A percentile compares a stretch with the other conserved stretches of the same genome.
Evolutionary conservation across 2,329 filamentous ascomycete species (phyloP).

Genomic region (Fusarium sp.): DNA sequence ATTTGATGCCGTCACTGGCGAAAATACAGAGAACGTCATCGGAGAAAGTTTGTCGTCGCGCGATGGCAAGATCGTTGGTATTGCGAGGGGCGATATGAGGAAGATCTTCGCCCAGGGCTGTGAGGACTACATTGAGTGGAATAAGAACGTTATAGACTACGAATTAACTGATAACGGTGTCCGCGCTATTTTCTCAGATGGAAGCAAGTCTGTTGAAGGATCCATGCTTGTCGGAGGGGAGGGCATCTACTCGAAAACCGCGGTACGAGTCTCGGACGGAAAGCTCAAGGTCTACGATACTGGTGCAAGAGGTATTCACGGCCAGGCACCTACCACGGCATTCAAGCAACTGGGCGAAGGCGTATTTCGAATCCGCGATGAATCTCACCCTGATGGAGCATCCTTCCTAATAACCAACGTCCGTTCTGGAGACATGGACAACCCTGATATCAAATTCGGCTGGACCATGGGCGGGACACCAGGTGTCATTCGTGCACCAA

Average conservation of each 20-base stretch:
- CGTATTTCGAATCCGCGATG: slow-evolving; percentile 68
- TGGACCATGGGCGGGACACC: slow-evolving; percentile 72
- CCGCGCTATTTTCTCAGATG: slow-evolving; percentile 68
- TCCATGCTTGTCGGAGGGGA: slow-evolving; percentile 71
- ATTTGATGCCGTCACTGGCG: slow-evolving; percentile 66
- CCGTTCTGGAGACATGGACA: slow-evolving; percentile 68
- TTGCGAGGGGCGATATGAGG: slow-evolving; percentile 73
- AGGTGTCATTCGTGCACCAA: slow-evolving; percentile 67
- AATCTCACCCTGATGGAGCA: slow-evolving; percentile 57
- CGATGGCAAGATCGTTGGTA: slow-evolving; percentile 70
- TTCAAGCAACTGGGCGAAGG: slow-evolving; percentile 73
- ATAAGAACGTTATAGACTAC: slow-evolving; percentile 67
- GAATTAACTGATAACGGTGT: slow-evolving; percentile 67
- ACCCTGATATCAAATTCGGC: slow-evolving; percentile 67
- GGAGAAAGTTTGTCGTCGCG: slow-evolving; percentile 60
- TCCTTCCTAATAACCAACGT: slow-evolving; percentile 74
- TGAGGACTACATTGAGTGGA: slow-evolving; percentile 67
- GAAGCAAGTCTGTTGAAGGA: slow-evolving; percentile 68
- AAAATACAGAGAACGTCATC: slow-evolving; percentile 50
- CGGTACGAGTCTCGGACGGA: slow-evolving; percentile 68
- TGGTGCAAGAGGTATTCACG: slow-evolving; percentile 73
- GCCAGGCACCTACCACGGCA: slow-evolving; percentile 70
- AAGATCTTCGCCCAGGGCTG: slow-evolving; percentile 67
- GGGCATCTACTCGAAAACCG: slow-evolving; percentile 70
- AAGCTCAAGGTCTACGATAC: slow-evolving; percentile 72